Conservation (phyloP, 1,284 basidiomycete species). For the Boletus holoroseus region DNA sequence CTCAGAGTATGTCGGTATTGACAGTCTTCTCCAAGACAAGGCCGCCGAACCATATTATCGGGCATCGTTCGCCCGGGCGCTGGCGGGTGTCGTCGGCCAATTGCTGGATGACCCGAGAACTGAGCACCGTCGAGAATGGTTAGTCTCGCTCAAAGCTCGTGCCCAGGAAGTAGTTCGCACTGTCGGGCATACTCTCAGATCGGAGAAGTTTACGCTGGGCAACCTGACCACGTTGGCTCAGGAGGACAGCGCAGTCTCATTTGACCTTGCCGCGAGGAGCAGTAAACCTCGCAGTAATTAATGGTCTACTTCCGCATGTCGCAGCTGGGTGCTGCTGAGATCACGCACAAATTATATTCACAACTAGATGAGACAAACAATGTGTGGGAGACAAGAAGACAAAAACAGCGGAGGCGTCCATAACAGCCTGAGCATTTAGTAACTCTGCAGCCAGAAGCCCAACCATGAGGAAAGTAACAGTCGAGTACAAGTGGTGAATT, state of each 20-base stretch:
- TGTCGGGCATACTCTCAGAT: slow-evolving; percentile 8
- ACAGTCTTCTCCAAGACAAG: slow-evolving; percentile 23
- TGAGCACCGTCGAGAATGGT: slow-evolving; percentile 14
- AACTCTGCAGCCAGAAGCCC: slow-evolving; percentile 4
- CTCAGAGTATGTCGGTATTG: slow-evolving; percentile 40
- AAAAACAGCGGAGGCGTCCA: slow-evolving; percentile 8
- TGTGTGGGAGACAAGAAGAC: not conserved
- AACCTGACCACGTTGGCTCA: slow-evolving; percentile 4
- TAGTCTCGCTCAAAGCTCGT: slow-evolving; percentile 21
- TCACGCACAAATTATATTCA: slow-evolving; percentile 11
- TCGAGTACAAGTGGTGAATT: not conserved
- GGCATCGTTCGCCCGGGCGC: slow-evolving; percentile 27
- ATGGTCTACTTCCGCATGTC: slow-evolving; percentile 3
- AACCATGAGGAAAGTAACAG: slow-evolving; percentile 1
- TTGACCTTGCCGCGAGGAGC: slow-evolving; percentile 27
- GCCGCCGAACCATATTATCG: slow-evolving; percentile 22
- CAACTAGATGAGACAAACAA: slow-evolving; percentile 12
- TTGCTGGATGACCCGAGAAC: slow-evolving; percentile 21
- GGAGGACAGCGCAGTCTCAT: slow-evolving; percentile 26
- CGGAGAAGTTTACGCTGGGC: slow-evolving; percentile 19
- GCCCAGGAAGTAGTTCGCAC: slow-evolving; percentile 17
- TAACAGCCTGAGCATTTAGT: not conserved
- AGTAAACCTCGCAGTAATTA: slow-evolving; percentile 27
- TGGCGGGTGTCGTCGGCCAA: slow-evolving; percentile 14
- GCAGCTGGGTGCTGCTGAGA: not conserved